These are phyloP conservation scores for Saprolegnia parasitica DNA, from an alignment of 352 stramenopile species.

Conservation along the genomic window DNA sequence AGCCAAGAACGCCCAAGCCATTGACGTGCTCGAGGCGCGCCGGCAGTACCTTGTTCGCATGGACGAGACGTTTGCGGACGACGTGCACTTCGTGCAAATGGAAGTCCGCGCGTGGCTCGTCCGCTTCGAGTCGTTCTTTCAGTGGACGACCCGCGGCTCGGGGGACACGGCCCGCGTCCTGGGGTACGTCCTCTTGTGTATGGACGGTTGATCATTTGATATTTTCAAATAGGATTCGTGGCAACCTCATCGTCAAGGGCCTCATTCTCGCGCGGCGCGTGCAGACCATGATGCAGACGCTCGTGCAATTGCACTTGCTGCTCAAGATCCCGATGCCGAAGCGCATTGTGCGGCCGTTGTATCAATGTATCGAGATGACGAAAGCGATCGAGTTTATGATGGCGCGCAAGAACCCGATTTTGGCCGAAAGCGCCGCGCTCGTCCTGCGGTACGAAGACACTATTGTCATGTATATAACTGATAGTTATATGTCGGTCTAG, in stretches of 20 bases:
- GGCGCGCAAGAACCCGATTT: slow-evolving; percentile 75
- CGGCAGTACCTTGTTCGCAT: slow-evolving; percentile 73
- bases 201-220: background rate
- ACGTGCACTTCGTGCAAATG: slow-evolving; percentile 74
- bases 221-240: slow-evolving; percentile 43
- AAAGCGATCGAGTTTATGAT: slow-evolving; percentile 93
- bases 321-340: slow-evolving; percentile 85
- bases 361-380: slow-evolving; percentile 86
- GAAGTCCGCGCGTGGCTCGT: slow-evolving; percentile 82
- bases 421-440: slow-evolving; percentile 67
- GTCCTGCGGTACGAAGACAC: slow-evolving; percentile 39
- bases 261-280: slow-evolving; percentile 86
- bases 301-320: slow-evolving; percentile 85
- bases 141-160: slow-evolving; percentile 68
- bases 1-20: slow-evolving; percentile 76
- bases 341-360: slow-evolving; percentile 73
- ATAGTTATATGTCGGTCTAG: background rate
- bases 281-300: slow-evolving; percentile 86
- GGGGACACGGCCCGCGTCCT: slow-evolving; percentile 67
- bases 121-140: slow-evolving; percentile 85
- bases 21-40: slow-evolving; percentile 71
- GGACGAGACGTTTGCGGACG: slow-evolving; percentile 68
- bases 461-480: background rate
- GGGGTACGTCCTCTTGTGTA: slow-evolving; percentile 27
- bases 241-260: slow-evolving; percentile 89